Conservation (phyloP, 2,329 filamentous ascomycete genomes). For the Pseudogymnoascus sp. region DNA sequence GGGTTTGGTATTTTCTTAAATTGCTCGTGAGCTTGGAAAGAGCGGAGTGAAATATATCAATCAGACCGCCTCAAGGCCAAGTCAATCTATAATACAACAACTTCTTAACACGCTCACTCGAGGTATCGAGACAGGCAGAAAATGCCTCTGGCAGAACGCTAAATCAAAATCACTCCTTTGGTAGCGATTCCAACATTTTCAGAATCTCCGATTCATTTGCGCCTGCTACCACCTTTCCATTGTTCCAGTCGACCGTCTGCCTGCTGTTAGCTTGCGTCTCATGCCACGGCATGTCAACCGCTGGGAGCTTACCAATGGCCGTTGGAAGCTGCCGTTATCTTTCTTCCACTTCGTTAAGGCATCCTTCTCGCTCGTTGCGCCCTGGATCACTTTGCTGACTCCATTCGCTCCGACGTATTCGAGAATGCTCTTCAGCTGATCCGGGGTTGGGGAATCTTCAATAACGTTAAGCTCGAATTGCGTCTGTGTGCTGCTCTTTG, state of each 20-base stretch:
- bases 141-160: neutral
- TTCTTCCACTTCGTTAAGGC: conserved; percentile 72
- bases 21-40: neutral
- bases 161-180: conserved; percentile 29
- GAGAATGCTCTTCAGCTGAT: conserved; percentile 76
- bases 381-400: conserved; percentile 59
- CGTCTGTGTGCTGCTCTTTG: conserved; percentile 44
- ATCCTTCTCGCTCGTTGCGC: conserved; percentile 65
- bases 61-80: neutral
- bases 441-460: conserved; percentile 68
- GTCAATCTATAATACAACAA: conserved; percentile 1
- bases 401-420: conserved; percentile 65
- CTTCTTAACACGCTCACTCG: neutral
- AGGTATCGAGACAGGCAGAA: neutral
- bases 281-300: neutral
- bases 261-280: conserved; percentile 21
- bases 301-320: conserved; percentile 60
- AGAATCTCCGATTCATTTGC: conserved; percentile 84
- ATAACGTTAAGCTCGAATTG: conserved; percentile 84
- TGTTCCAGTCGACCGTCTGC: conserved; percentile 82
- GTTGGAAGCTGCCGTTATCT: conserved; percentile 57
- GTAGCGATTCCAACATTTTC: conserved; percentile 60
- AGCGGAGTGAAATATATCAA: neutral
- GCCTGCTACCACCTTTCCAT: conserved; percentile 70
- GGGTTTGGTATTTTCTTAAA: neutral